Evolutionary conservation across 805 yeast genomes (phyloP).

Genomic region (Nakazawaea wickerhamii): DNA sequence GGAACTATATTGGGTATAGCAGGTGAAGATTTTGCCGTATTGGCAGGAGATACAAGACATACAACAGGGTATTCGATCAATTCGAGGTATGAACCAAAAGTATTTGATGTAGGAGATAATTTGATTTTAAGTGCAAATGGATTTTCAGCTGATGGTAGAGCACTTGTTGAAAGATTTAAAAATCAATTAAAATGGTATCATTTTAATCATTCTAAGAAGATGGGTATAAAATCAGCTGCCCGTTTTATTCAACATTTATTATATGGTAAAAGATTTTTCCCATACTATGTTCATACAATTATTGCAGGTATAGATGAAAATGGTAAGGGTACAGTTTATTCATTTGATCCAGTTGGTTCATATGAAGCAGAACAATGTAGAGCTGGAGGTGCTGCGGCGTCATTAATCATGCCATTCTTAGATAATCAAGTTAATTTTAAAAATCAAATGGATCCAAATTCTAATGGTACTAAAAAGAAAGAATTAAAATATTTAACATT

Average conservation of each 20-base stretch:
- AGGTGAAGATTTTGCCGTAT: constrained; percentile 92
- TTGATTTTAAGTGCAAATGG: constrained; percentile 90
- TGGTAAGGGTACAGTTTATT: constrained; percentile 92
- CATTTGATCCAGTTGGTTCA: constrained; percentile 97
- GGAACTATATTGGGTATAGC: constrained; percentile 98
- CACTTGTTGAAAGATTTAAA: constrained; percentile 70
- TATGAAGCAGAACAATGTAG: constrained; percentile 96
- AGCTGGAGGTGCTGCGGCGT: constrained; percentile 97
- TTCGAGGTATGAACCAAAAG: constrained; percentile 87
- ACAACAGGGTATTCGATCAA: constrained; percentile 91
- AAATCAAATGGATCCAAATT: constrained; percentile 81
- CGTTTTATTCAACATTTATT: constrained; percentile 84
- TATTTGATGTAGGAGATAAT: constrained; percentile 83
- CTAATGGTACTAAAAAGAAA: constrained; percentile 61
- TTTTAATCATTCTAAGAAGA: constrained; percentile 73
- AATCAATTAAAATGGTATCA: constrained; percentile 85
- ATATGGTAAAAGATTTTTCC: constrained; percentile 92
- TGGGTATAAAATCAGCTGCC: constrained; percentile 73
- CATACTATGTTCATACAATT: constrained; percentile 92
- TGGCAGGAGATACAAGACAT: constrained; percentile 98
- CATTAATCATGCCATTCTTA: constrained; percentile 93
- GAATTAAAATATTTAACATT: constrained; percentile 59
- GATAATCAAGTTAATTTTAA: constrained; percentile 96
- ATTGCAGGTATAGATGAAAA: constrained; percentile 89
- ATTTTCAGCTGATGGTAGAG: constrained; percentile 90